Evolutionary conservation across 306 rosid species (phyloP), one percentile per base, ranked within the genome.

Genomic region (Pterocarpus macrocarpus): DNA sequence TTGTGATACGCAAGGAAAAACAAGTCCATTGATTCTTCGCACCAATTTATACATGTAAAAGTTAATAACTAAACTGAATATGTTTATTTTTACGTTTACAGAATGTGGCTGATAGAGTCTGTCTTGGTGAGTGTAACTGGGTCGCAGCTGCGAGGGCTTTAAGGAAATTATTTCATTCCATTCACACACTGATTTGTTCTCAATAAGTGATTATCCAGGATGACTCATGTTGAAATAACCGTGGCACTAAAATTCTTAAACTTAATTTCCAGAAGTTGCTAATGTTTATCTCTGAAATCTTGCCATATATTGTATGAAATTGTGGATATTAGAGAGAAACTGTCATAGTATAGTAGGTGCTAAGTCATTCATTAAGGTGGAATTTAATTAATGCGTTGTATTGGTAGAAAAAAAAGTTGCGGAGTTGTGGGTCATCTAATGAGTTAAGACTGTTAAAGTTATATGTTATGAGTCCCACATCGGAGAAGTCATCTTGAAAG

Each of bases 41-140:
- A 76, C 72, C 36, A 13, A 76, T 55, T 64, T n/a, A 32, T 35
- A 33, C 58, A 41, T 47, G 28, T 22, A 22, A 22, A 22, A 22
- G 28, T 22, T 22, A 22, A 1, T 22, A 22, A 22, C 28, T 22
- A 0, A 22, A 45, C 53, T 70, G 44, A 13, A 36, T 33, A 53
- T 67, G 61, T 70, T 75, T 68, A 16, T 84, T 76, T 67, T 82
- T 34, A 22, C 67, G 77, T 64, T 62, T 77, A 9, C 91, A 92
- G 97, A 85, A 90, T 69, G 91, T 95, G 70, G 97, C 98, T 82
- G 89, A 95, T 86, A 93, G 97, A 77, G 98, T 90, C 61, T 93
- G 96, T 86, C 97, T 95, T 13, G 99, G 97, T 87, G 97, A 90
- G 82, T 85, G 87, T 64, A 90, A 97, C 86, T 95, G 99, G 99